A percentile compares a stretch with the other conserved stretches of the same genome.
phyloP scores from a whole-genome alignment of 139 green algal genomes.

The Chlorella sp. region DNA sequence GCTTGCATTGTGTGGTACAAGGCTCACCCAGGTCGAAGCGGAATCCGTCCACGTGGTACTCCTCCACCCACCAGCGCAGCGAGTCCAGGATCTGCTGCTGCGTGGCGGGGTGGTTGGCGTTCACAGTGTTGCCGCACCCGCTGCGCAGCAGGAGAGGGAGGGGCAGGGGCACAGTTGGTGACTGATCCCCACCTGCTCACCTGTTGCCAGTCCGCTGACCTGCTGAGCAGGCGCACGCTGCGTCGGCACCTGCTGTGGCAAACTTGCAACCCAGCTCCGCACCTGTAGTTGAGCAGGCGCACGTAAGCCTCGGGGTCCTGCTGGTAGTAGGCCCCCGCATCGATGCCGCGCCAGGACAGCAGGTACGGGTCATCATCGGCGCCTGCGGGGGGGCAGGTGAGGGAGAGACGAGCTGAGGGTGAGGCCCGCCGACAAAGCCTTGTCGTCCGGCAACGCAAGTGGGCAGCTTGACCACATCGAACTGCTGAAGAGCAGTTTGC shows the following conservation, averaged over 20 bases:
- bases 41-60: slow-evolving; percentile 96
- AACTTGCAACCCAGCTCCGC: too few species aligned
- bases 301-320: slow-evolving; percentile 62
- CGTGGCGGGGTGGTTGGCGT: slow-evolving; percentile 83
- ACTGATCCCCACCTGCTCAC: too few species aligned
- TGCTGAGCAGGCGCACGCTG: too few species aligned
- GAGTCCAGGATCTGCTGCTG: slow-evolving; percentile 84
- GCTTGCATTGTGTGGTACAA: too few species aligned
- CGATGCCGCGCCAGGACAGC: slow-evolving; percentile 81
- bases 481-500: too few species aligned
- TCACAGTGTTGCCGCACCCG: slow-evolving; percentile 93
- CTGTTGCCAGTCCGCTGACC: too few species aligned
- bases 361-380: slow-evolving; percentile 82
- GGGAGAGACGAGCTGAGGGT: too few species aligned
- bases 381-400: slow-evolving; percentile 28
- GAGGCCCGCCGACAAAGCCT: too few species aligned
- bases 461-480: too few species aligned
- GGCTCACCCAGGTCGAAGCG: slow-evolving; percentile 87
- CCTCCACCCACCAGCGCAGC: slow-evolving; percentile 79
- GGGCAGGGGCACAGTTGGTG: not conserved
- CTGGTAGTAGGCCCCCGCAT: slow-evolving; percentile 87
- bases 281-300: slow-evolving; percentile 86
- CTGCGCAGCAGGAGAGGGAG: not conserved
- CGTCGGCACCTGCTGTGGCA: too few species aligned
- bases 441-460: too few species aligned